Evolutionary conservation across 148 eudicot genomes (phyloP), one percentile per base, ranked within the genome.

Genomic region (Polygonum aviculare): DNA sequence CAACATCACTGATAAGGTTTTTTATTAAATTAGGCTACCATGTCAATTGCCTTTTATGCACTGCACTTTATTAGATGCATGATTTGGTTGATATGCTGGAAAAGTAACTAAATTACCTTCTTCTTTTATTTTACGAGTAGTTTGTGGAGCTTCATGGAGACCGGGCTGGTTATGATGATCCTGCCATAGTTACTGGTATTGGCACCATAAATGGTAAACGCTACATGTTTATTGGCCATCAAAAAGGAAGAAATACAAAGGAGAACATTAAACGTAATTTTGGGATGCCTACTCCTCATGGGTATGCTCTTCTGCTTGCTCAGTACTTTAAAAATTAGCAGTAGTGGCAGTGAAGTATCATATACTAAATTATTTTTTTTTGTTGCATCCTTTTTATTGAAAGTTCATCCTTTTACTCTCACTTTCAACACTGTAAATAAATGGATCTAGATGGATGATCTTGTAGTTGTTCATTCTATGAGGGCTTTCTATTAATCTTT

Each of bases 231-330:
- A 92, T 92, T 65, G 94, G 97, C 78, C 92, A 88, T 72, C 97
- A 92, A 77, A 92, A 92, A 81, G 97, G 97, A 59, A 86, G 97
- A 80, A 90, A 92, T 82, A 90, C 94, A 12, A 92, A 92, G 84
- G 94, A 92, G 79, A 90, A 88, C 75, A 88, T 92, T 78, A 84
- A 81, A 72, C 89, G 97, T 33, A 92, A 92, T 77, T 92, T 92
- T 67, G 97, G 92, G 83, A 92, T 92, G 97, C 94, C 97, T 85
- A 92, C 97, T 82, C 92, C 97, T 70, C 97, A 92, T 75, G 97
- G 97, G 97, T 92, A 83, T 69, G 87, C 81, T 19, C 73, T 80
- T 74, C 40, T 72, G 31, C 36, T 65, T 50, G 51, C 57, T n/a
- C 40, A 73, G 55, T 39, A 44, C 72, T 36, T 35, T 63, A 63